Conservation (phyloP, 2,329 filamentous ascomycete species). For the Macrophomina pseudophaseolina region DNA sequence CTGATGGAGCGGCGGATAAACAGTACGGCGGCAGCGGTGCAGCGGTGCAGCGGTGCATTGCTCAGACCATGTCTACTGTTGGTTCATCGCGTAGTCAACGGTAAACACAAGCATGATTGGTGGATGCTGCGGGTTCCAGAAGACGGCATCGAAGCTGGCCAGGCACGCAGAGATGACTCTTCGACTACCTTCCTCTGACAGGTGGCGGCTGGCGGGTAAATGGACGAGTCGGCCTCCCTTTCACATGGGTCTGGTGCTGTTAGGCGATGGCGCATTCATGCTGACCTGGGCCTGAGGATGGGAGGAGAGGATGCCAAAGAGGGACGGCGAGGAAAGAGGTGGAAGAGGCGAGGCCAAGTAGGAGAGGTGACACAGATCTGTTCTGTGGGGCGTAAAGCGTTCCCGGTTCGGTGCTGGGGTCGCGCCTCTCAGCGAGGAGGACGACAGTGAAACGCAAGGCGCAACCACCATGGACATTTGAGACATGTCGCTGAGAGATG, state of each 20-base stretch:
- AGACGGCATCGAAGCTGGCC: not conserved
- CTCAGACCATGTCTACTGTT: not conserved
- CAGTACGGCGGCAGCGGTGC: not conserved
- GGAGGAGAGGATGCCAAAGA: not conserved
- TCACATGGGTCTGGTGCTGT: not conserved
- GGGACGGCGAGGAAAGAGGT: not conserved
- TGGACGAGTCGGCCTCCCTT: not conserved
- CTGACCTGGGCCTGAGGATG: not conserved
- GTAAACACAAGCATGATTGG: not conserved
- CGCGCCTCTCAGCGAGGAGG: not conserved
- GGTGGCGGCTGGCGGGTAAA: not conserved
- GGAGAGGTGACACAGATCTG: not conserved
- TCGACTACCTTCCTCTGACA: not conserved
- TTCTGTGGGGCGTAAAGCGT: not conserved
- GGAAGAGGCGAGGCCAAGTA: not conserved
- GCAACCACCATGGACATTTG: not conserved
- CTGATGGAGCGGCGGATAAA: not conserved
- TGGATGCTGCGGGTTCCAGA: not conserved
- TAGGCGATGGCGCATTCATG: not conserved
- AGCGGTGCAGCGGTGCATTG: not conserved
- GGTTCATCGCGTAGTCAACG: not conserved
- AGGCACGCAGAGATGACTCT: not conserved
- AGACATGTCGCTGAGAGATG: conserved; percentile 1
- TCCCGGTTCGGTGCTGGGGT: not conserved
- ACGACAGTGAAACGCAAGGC: not conserved